These are phyloP conservation scores for Umbelopsis isabellina DNA, from an alignment of 192 early-diverging fungal genomes.

Conservation along the genomic window DNA sequence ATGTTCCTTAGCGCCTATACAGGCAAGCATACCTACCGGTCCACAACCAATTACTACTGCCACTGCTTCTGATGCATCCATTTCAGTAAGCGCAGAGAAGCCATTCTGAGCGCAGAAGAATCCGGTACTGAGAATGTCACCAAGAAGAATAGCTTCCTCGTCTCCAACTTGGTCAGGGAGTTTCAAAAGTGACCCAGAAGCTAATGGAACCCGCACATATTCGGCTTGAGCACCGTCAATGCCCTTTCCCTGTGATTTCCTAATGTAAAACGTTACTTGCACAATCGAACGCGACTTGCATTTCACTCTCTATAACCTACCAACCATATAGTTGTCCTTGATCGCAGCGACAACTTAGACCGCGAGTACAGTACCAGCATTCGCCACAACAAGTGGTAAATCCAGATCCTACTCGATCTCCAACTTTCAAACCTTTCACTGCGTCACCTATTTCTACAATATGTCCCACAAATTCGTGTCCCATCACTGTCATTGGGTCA, in stretches of 20 bases:
- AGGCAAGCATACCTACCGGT: conserved; percentile 56
- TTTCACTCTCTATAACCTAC: conserved; percentile 3
- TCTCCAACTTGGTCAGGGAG: conserved; percentile 39
- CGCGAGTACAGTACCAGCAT: conserved; percentile 51
- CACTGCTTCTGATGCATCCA: conserved; percentile 28
- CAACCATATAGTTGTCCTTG: conserved; percentile 52
- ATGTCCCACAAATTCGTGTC: conserved; percentile 57
- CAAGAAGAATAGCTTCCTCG: conserved; percentile 49
- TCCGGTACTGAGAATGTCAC: conserved; percentile 60
- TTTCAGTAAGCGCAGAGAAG: conserved; percentile 32
- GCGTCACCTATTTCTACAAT: conserved; percentile 46
- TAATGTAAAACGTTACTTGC: not conserved
- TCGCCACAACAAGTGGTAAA: conserved; percentile 47
- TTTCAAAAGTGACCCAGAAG: conserved; percentile 48
- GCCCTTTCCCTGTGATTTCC: conserved; percentile 33
- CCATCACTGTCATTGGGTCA: conserved; percentile 48
- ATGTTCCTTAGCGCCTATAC: conserved; percentile 43
- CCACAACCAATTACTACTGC: conserved; percentile 58
- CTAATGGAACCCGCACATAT: conserved; percentile 57
- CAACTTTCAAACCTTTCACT: conserved; percentile 35
- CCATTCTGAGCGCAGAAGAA: conserved; percentile 59
- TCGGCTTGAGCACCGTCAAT: conserved; percentile 59
- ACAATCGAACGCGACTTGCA: too few relatives aligned
- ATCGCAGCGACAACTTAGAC: conserved; percentile 51
- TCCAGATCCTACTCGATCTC: conserved; percentile 51